phyloP scores from a whole-genome alignment of 75 land plant genomes.

The Cryptomeria japonica region DNA sequence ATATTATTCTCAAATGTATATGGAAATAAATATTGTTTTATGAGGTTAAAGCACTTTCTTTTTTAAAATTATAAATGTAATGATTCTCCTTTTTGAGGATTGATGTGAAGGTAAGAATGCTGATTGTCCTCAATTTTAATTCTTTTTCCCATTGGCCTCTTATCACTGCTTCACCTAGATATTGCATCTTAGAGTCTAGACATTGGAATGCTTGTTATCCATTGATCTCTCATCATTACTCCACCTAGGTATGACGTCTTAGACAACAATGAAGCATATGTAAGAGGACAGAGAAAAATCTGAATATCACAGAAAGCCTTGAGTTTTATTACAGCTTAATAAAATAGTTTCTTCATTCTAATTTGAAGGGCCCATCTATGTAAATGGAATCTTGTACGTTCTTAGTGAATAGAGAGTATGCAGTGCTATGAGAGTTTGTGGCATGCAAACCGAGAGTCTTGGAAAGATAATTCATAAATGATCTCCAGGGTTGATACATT shows the following conservation, averaged over 20 bases:
- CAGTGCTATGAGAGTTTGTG: background rate
- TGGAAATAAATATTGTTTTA: background rate
- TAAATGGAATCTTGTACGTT: background rate
- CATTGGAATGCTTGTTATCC: too few relatives aligned
- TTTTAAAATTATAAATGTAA: background rate
- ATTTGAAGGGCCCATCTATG: background rate
- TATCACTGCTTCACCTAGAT: background rate
- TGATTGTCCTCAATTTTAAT: background rate
- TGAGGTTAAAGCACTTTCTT: background rate
- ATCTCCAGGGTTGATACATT: background rate
- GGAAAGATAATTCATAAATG: background rate
- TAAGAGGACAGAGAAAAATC: background rate
- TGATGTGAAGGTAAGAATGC: background rate
- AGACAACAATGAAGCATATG: background rate
- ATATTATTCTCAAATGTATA: background rate
- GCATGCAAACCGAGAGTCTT: background rate
- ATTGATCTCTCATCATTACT: background rate
- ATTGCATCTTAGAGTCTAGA: background rate
- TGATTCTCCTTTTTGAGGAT: background rate
- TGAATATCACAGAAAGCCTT: background rate
- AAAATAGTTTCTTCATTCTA: background rate
- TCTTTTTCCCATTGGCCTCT: background rate
- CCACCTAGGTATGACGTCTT: background rate
- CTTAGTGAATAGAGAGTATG: background rate
- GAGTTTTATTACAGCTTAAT: background rate